A percentile compares a stretch with the other conserved stretches of the same genome.
These are phyloP conservation scores for Epichloe sibirici DNA, from an alignment of 2,329 filamentous ascomycete genomes.

Conservation along the genomic window DNA sequence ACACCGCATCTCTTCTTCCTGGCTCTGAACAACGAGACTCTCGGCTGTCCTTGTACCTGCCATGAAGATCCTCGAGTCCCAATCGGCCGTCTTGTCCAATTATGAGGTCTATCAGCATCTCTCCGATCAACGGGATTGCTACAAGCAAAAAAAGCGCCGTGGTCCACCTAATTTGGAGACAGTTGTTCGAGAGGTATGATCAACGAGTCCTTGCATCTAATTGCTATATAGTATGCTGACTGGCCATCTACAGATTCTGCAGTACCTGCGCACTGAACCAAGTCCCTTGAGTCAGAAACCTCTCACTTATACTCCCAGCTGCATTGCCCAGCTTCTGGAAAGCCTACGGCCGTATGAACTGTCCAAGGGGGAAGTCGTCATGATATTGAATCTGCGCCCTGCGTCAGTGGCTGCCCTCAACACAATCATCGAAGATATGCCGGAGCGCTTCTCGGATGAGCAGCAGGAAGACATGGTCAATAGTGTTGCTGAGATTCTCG, in stretches of 20 bases:
- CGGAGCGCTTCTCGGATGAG: slow-evolving; percentile 44
- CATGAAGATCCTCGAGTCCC: slow-evolving; percentile 62
- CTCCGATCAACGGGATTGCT: slow-evolving; percentile 38
- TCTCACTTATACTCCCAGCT: slow-evolving; percentile 37
- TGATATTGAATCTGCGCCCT: slow-evolving; percentile 56
- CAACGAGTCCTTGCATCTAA: not conserved
- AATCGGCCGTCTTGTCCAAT: slow-evolving; percentile 59
- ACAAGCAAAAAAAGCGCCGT: slow-evolving; percentile 37
- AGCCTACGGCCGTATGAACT: slow-evolving; percentile 45
- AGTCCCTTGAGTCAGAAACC: slow-evolving; percentile 44
- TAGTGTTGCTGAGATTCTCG: slow-evolving; percentile 45
- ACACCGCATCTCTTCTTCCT: not conserved
- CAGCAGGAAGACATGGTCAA: slow-evolving; percentile 46
- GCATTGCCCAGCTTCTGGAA: slow-evolving; percentile 41
- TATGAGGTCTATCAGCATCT: slow-evolving; percentile 61
- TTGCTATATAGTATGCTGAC: not conserved
- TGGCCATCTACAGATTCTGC: slow-evolving; percentile 35
- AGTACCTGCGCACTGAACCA: slow-evolving; percentile 44
- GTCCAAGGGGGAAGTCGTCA: slow-evolving; percentile 55
- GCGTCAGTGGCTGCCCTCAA: slow-evolving; percentile 44
- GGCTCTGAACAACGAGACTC: not conserved
- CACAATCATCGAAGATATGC: slow-evolving; percentile 53
- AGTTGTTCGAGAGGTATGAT: slow-evolving; percentile 49
- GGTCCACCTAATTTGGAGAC: slow-evolving; percentile 47
- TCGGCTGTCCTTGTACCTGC: not conserved